Conservation (phyloP, 306 rosid species). For the Pyrus betulifolia region DNA sequence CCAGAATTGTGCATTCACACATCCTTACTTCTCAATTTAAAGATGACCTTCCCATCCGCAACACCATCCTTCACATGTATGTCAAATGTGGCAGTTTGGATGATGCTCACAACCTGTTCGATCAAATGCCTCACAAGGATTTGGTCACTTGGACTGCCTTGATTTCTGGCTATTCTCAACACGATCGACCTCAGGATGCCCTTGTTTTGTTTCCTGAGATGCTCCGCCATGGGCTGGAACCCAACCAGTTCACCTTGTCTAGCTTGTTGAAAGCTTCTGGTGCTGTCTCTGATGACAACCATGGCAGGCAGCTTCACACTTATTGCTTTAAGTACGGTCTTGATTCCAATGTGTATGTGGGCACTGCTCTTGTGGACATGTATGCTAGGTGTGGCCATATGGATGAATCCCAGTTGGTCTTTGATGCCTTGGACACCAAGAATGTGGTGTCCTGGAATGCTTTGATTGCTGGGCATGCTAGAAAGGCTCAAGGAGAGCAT, state of each 20-base stretch:
- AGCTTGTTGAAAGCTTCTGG: slow-evolving; percentile 32
- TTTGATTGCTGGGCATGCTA: slow-evolving; percentile 24
- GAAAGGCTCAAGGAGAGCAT: slow-evolving; percentile 22
- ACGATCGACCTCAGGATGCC: slow-evolving; percentile 13
- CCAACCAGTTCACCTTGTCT: slow-evolving; percentile 33
- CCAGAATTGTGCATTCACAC: slow-evolving; percentile 21
- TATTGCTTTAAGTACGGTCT: slow-evolving; percentile 22
- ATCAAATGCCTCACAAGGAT: slow-evolving; percentile 17
- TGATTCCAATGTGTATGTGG: slow-evolving; percentile 28
- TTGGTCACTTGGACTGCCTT: slow-evolving; percentile 30
- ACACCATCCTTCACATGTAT: slow-evolving; percentile 20
- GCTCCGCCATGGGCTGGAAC: slow-evolving; percentile 17
- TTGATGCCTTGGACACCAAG: slow-evolving; percentile 16
- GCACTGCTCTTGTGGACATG: slow-evolving; percentile 31
- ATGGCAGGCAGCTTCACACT: slow-evolving; percentile 25
- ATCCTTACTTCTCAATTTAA: slow-evolving; percentile 14
- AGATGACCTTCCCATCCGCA: slow-evolving; percentile 16
- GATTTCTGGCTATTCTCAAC: slow-evolving; percentile 30
- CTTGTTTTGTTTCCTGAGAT: slow-evolving; percentile 24
- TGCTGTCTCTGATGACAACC: neutral
- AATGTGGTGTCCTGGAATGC: slow-evolving; percentile 37
- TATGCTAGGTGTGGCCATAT: slow-evolving; percentile 22
- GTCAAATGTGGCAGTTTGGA: slow-evolving; percentile 16
- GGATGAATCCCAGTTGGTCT: slow-evolving; percentile 21
- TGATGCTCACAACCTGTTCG: slow-evolving; percentile 22